A percentile compares a stretch with the other conserved stretches of the same genome.
phyloP scores from a whole-genome alignment of 176 grass and related monocot species.

The Avena sativa region DNA sequence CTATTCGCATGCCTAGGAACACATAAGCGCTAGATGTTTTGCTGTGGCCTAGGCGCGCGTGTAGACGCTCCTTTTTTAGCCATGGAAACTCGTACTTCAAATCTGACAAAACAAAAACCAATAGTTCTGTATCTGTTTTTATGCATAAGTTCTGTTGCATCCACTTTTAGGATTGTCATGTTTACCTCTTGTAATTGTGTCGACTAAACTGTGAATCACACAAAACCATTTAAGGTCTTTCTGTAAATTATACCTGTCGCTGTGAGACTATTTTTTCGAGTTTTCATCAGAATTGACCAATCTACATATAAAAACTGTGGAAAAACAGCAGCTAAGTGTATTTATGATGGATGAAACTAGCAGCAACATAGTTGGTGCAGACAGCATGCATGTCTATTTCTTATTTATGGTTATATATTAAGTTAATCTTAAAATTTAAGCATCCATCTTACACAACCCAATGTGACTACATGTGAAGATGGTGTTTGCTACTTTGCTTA shows the following conservation, averaged over 20 bases:
- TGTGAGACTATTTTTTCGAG: constrained; percentile 8
- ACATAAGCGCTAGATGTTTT: too few species aligned
- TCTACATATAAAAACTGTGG: constrained; percentile 5
- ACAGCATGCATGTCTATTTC: constrained; percentile 25
- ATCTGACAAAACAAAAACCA: not conserved
- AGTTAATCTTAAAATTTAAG: not conserved
- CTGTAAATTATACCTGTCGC: not conserved
- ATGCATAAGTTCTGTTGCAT: constrained; percentile 9
- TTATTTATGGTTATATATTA: not conserved
- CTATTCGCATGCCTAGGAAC: too few species aligned
- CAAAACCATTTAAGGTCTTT: not conserved
- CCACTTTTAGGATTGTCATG: not conserved
- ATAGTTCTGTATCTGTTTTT: constrained; percentile 30
- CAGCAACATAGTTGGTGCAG: not conserved
- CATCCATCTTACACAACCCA: constrained; percentile 1
- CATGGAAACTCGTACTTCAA: not conserved
- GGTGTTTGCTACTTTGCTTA: not conserved
- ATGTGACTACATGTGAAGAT: constrained; percentile 5
- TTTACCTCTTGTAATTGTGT: not conserved
- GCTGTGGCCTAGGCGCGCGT: too few species aligned
- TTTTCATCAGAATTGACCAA: constrained; percentile 18
- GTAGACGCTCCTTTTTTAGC: too few species aligned
- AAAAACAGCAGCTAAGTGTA: not conserved
- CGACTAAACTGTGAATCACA: constrained; percentile 34
- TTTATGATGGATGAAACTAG: constrained; percentile 19